Base-by-base conservation (phyloP, 345 rosid genomes). In the Excoecaria cochinchinensis region DNA sequence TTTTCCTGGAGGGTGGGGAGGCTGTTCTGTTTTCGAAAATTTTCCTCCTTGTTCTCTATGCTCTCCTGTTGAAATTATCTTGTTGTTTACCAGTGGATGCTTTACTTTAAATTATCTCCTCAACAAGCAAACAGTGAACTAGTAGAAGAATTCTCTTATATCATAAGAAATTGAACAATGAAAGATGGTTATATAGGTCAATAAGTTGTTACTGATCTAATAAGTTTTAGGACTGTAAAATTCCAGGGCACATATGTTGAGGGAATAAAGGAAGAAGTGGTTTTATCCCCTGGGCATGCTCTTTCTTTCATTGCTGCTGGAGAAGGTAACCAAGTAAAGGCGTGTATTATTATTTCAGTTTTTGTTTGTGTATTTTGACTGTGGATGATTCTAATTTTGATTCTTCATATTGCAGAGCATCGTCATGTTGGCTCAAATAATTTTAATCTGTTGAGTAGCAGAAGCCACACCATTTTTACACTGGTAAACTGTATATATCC, bases 391-490 rank as follows among this genome's bases (percentile, higher is more conserved):
- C 51, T 19, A 47, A 77, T 67, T 66, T 66, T 71, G 42, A 46
- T 75, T 42, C 72, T 65, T 83, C 67, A 71, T 76, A 17, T 71
- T 82, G 81, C 91, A 96, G 99, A 96, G 74, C 99, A 96, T 85
- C 99, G 99, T 71, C 99, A 96, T 71, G 98, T 96, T 84, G 99
- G 99, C 76, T 96, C 99, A 71, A 96, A 96, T 87, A 96, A 96
- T 83, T 96, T 92, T 85, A 96, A 96, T 83, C 88, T 96, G 67
- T 74, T 93, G 73, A 96, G 99, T 73, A 96, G 99, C 87, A 89
- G 99, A 85, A 96, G 99, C 86, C 99, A 96, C 87, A 96, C 99
- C 57, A 89, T 96, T 78, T 96, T 96, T 77, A 93, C 98, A 19
- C 82, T 96, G 95, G 99, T 92, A 91, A 77, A 78, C 70, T 40